These are phyloP conservation scores for Chloropicon primus DNA, from an alignment of 139 green algal genomes.

Conservation along the genomic window DNA sequence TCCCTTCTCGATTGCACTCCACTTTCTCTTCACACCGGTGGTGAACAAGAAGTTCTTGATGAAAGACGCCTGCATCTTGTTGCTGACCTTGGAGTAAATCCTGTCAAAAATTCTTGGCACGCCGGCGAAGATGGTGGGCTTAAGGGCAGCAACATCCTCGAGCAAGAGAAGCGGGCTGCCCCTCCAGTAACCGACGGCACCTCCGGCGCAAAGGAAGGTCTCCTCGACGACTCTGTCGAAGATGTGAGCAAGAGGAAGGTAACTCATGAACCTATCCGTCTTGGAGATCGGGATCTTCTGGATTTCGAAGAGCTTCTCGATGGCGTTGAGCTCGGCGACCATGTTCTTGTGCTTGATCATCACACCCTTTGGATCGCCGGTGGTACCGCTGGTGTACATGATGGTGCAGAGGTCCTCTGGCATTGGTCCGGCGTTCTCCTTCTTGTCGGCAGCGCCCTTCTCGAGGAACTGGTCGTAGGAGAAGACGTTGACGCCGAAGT, in stretches of 20 bases:
- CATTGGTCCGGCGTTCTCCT: conserved; percentile 1
- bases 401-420: conserved; percentile 13
- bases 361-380: conserved; percentile 14
- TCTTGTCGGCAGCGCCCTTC: neutral
- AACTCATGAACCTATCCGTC: conserved; percentile 13
- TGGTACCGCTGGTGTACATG: conserved; percentile 19
- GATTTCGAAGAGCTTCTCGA: neutral
- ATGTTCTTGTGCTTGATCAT: conserved; percentile 20
- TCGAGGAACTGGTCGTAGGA: neutral
- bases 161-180: conserved; percentile 7
- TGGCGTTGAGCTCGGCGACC: neutral
- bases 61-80: conserved; percentile 4
- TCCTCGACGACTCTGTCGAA: conserved; percentile 12
- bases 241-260: conserved; percentile 18
- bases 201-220: neutral
- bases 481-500: neutral
- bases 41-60: conserved; percentile 9
- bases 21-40: conserved; percentile 2
- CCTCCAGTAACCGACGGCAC: conserved; percentile 1
- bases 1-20: neutral
- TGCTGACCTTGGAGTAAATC: conserved; percentile 13
- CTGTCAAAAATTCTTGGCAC: conserved; percentile 12
- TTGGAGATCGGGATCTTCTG: neutral
- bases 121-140: conserved; percentile 9
- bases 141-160: neutral